Base-by-base conservation (phyloP, 2,329 filamentous ascomycete species). In the Tolypocladium pustulatum region DNA sequence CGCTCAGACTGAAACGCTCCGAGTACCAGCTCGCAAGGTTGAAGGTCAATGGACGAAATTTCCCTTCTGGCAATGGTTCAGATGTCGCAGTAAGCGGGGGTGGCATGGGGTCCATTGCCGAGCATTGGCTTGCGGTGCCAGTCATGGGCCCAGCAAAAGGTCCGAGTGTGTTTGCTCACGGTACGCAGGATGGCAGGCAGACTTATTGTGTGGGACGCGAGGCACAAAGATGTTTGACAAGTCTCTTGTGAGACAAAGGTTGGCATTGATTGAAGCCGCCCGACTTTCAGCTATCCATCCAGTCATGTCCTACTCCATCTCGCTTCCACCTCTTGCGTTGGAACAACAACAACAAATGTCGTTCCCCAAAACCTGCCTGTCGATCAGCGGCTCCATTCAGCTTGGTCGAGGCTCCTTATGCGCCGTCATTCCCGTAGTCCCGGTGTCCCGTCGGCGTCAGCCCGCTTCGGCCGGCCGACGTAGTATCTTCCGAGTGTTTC, bases 401-500 rank as follows among this genome's bases (percentile, higher is more conserved):
- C 40, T 38, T 30, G 40, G n/a, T 49, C 40, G 51, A 32, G 49
- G 32, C n/a, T 20, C 37, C 25, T 27, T 58, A 53, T 56, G 57
- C 56, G 55, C 58, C 57, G 54, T 62, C 43, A 46, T 58, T 62
- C 56, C 59, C 56, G n/a, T 62, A 59, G 62, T 56, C 58, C 58
- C 57, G 55, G 53, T 54, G 38, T 59, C 59, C 59, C 58, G 56
- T 55, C 60, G 60, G 55, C 58, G 62, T 60, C 61, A 54, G 22
- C 46, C 55, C 57, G 25, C 54, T 57, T 58, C 49, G 27, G 49
- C 59, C 59, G 52, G 56, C 56, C 57, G 54, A 58, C 57, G 61
- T 64, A 60, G 67, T 66, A 64, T 70, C 52, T 70, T 67, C 68
- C 67, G 65, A 64, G 60, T 66, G 60, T 67, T 65, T 71, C 69